Evolutionary conservation across 768 basidiomycete species (phyloP), one percentile per base, ranked within the genome.

Genomic region (Suillus brevipes): DNA sequence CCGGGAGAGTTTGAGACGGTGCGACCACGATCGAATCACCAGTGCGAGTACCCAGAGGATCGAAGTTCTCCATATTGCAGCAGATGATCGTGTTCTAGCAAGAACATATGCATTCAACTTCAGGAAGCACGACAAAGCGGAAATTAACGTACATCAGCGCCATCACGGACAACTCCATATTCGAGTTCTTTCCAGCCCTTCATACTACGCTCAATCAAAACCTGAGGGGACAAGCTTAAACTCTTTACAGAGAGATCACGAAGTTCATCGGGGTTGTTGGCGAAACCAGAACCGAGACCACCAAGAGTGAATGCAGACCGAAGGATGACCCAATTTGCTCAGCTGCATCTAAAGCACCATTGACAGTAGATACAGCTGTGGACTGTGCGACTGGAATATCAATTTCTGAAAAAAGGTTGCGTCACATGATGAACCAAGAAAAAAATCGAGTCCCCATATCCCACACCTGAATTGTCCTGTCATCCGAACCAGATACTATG

Each of bases 181-280:
- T 99, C 97, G 67, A 99, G 85, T 80, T 99, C 97, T 77, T 99
- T 99, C 97, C 97, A 99, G 37, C 97, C 97, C 79, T 99, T 99
- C 90, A 99, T 92, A 70, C 91, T 94, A 59, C 95, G 91, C 80
- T 99, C 97, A 68, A 99, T 95, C 64, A 99, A 85, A 52, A 99
- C 93, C 76, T 99, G 97, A 56, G 97, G 97, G 69, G 90, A 92
- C 36, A 99, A 83, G 73, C 89, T 89, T 61, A 99, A 86, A 74
- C 90, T 87, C 78, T 93, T 97, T 28, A 97, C 96, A 50, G 95
- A 87, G 28, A 99, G 83, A 77, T 99, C 96, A 64, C 95, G 90
- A 63, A 99, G 81, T 82, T 99, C 97, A 67, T 97, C 92, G 14
- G 94, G 84, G 76, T 98, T 88, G 73, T 97, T 89, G 57, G 97